phyloP scores from a whole-genome alignment of 768 basidiomycete species.

The Leccinum truebloodii region DNA sequence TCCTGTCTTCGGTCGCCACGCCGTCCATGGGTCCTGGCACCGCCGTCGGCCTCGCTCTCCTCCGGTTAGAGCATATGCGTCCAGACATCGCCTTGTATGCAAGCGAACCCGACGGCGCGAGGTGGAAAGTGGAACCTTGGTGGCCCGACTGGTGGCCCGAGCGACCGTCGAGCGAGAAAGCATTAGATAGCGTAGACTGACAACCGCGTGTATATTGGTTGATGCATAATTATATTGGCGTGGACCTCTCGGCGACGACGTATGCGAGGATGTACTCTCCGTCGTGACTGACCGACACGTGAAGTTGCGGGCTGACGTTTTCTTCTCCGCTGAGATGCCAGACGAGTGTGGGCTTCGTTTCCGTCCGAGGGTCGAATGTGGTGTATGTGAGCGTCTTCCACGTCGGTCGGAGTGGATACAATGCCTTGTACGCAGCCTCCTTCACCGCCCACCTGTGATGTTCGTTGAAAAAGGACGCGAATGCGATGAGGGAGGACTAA shows the following conservation, averaged over 20 bases:
- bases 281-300: slow-evolving; percentile 81
- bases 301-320: slow-evolving; percentile 34
- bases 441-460: slow-evolving; percentile 73
- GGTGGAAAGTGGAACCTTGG: slow-evolving; percentile 56
- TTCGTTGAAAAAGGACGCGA: background rate
- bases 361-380: slow-evolving; percentile 32
- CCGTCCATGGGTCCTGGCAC: slow-evolving; percentile 20
- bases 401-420: slow-evolving; percentile 65
- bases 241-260: slow-evolving; percentile 56
- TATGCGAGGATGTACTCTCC: slow-evolving; percentile 73
- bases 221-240: background rate
- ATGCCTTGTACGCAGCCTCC: slow-evolving; percentile 85
- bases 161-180: slow-evolving; percentile 18
- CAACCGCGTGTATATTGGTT: background rate
- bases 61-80: slow-evolving; percentile 70
- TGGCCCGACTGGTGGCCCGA: slow-evolving; percentile 70
- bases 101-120: slow-evolving; percentile 18
- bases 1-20: slow-evolving; percentile 55
- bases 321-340: slow-evolving; percentile 13
- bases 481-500: slow-evolving; percentile 26
- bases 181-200: slow-evolving; percentile 24
- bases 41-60: slow-evolving; percentile 73
- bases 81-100: slow-evolving; percentile 24
- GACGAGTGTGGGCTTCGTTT: slow-evolving; percentile 46
- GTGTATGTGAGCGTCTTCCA: slow-evolving; percentile 75